Conservation (phyloP, 768 basidiomycete genomes). For the Hygrophorus russula region DNA sequence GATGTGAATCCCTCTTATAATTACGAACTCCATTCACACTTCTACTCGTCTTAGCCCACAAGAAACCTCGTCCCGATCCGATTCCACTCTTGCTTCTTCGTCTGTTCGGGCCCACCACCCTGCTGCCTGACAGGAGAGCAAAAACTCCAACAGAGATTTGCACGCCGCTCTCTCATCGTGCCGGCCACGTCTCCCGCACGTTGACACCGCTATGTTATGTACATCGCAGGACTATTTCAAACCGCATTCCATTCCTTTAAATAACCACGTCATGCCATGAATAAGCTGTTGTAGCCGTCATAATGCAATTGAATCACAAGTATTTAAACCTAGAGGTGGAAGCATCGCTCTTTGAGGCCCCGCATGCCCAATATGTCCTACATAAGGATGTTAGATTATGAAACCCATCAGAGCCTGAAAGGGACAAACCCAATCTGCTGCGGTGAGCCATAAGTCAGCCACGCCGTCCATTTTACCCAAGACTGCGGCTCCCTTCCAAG, state of each 20-base stretch:
- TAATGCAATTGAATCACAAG: not conserved
- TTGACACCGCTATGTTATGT: no score
- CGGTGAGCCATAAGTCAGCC: constrained; percentile 81
- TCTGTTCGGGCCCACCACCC: no score
- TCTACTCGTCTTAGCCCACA: not conserved
- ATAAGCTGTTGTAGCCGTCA: not conserved
- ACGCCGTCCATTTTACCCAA: constrained; percentile 88
- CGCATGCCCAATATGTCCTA: constrained; percentile 75
- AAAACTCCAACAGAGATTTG: no score
- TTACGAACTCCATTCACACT: no score
- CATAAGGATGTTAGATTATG: constrained; percentile 3
- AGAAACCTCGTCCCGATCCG: not conserved
- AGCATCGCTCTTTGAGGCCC: constrained; percentile 73
- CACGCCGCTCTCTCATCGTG: no score
- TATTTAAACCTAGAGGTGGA: constrained; percentile 45
- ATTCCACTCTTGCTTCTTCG: not conserved
- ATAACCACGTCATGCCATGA: not conserved
- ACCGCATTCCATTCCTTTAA: not conserved
- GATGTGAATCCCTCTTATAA: no score
- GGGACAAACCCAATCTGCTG: constrained; percentile 71
- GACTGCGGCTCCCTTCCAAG: constrained; percentile 92
- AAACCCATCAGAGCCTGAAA: constrained; percentile 3
- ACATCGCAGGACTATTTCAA: no score
- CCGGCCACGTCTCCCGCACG: no score
- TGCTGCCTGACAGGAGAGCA: no score